Conservation (phyloP, 805 yeast genomes). For the Blastobotrys mokoenaii region DNA sequence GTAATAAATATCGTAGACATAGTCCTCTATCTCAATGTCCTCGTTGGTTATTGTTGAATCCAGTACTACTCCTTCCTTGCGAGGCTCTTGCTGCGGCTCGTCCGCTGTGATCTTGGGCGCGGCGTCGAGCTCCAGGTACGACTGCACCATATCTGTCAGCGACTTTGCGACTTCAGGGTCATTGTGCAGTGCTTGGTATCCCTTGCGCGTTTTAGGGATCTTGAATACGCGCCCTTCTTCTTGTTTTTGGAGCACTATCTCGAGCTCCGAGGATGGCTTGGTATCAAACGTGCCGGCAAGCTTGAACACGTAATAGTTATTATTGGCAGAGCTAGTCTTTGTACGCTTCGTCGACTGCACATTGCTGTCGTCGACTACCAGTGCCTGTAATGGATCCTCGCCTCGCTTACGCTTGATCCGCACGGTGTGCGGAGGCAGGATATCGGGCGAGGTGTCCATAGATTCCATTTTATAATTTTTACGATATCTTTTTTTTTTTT, state of each 20-base stretch:
- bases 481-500: background rate
- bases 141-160: constrained; percentile 65
- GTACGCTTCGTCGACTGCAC: constrained; percentile 14
- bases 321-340: constrained; percentile 17
- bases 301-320: constrained; percentile 16
- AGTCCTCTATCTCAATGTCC: constrained; percentile 44
- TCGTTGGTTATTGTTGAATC: constrained; percentile 4
- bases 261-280: constrained; percentile 15
- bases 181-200: constrained; percentile 16
- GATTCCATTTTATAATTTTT: background rate
- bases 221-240: constrained; percentile 7
- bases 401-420: constrained; percentile 80
- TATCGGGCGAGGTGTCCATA: constrained; percentile 4
- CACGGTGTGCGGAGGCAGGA: constrained; percentile 49
- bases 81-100: background rate
- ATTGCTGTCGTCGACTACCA: constrained; percentile 24
- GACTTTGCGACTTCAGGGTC: constrained; percentile 44
- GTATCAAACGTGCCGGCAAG: constrained; percentile 23
- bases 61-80: constrained; percentile 1
- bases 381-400: constrained; percentile 83
- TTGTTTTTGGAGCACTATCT: background rate
- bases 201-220: constrained; percentile 4
- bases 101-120: constrained; percentile 8
- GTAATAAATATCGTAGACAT: constrained; percentile 86
- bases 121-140: constrained; percentile 40